Percentiles rank a stretch among this genome's conserved stretches.
These are phyloP conservation scores for Hyphopichia khmerensis DNA, from an alignment of 1,139 yeast genomes.

Conservation along the genomic window DNA sequence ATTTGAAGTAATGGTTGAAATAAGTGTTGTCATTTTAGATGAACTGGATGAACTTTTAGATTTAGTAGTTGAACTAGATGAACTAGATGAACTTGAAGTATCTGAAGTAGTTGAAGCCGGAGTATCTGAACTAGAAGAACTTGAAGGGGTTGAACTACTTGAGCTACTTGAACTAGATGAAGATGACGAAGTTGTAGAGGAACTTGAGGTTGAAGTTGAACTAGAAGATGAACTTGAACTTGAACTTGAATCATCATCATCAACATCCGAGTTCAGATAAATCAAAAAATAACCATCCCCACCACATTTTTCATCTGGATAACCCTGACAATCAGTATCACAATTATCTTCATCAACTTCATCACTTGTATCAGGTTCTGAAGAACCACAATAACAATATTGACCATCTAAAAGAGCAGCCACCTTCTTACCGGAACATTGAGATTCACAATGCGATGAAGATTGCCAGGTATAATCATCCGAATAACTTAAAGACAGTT, in stretches of 20 bases:
- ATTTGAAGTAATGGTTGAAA: constrained; percentile 5
- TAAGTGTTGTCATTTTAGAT: background rate
- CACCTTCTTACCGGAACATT: constrained; percentile 45
- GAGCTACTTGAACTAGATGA: constrained; percentile 6
- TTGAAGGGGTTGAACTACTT: constrained; percentile 5
- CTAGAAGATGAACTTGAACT: constrained; percentile 11
- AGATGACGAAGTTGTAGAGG: constrained; percentile 11
- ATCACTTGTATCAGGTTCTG: constrained; percentile 32
- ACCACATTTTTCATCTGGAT: constrained; percentile 60
- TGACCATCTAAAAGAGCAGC: constrained; percentile 57
- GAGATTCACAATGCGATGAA: constrained; percentile 47
- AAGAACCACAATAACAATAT: constrained; percentile 61
- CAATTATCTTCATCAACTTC: constrained; percentile 42
- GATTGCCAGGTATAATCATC: constrained; percentile 49
- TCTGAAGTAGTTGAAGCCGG: constrained; percentile 5
- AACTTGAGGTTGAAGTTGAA: constrained; percentile 11
- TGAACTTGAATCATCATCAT: constrained; percentile 12
- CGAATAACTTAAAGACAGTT: constrained; percentile 17
- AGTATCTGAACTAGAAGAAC: constrained; percentile 9
- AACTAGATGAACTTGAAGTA: constrained; percentile 2
- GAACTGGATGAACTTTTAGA: constrained; percentile 3
- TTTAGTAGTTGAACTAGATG: constrained; percentile 2
- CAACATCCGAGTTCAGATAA: constrained; percentile 33
- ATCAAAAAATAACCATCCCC: constrained; percentile 54
- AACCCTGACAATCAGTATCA: constrained; percentile 54